Evolutionary conservation across 192 early-diverging fungal species (phyloP).

Genomic region (Entomortierella chlamydospora): DNA sequence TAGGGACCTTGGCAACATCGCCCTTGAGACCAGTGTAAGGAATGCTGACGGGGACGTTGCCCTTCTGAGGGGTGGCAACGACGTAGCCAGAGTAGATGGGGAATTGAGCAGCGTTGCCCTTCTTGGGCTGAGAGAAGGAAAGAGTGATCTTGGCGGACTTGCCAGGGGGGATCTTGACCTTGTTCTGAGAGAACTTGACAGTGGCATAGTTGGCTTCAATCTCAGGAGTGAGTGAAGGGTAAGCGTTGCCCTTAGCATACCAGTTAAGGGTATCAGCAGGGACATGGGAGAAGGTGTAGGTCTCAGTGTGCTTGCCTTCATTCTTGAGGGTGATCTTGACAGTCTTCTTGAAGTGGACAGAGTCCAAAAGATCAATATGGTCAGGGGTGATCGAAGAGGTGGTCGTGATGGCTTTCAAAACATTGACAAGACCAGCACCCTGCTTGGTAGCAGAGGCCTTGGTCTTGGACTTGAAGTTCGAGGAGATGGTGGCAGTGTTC

Average conservation of each 20-base stretch:
- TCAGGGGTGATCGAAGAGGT: constrained; percentile 19
- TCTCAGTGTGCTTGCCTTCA: constrained; percentile 26
- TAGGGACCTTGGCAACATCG: constrained; percentile 28
- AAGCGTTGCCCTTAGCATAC: constrained; percentile 33
- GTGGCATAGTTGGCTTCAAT: constrained; percentile 36
- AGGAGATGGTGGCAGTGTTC: constrained; percentile 35
- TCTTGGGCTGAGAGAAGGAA: constrained; percentile 49
- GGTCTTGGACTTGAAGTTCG: background rate
- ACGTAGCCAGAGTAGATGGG: constrained; percentile 28
- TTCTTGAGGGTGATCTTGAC: constrained; percentile 57
- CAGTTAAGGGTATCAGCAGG: constrained; percentile 32
- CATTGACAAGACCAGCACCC: constrained; percentile 45
- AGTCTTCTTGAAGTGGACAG: constrained; percentile 24
- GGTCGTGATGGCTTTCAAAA: constrained; percentile 23
- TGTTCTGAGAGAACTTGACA: constrained; percentile 38
- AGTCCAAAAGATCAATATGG: constrained; percentile 34
- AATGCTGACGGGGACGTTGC: constrained; percentile 16
- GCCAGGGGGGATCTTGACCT: constrained; percentile 46
- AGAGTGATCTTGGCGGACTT: constrained; percentile 47
- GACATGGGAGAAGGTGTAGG: constrained; percentile 54
- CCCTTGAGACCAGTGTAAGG: constrained; percentile 45
- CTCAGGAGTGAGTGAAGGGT: constrained; percentile 12
- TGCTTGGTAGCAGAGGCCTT: constrained; percentile 39
- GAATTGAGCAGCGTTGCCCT: constrained; percentile 5
- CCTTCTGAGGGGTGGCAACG: constrained; percentile 26